Base-by-base conservation (phyloP, 2,329 filamentous ascomycete species). In the Spiromastix sp. region DNA sequence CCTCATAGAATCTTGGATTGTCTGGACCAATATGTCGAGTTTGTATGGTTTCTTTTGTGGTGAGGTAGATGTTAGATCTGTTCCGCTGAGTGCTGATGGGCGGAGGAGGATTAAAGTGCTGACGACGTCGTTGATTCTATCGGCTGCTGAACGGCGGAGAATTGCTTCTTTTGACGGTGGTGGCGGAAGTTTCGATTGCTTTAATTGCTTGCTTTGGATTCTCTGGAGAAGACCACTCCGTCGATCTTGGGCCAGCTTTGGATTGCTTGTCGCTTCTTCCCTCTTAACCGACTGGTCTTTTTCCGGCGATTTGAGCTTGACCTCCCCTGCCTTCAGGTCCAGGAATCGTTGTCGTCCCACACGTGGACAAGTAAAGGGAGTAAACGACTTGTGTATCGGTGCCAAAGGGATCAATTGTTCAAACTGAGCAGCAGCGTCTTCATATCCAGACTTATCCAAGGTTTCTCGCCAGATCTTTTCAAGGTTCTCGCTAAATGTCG, bases 151-250 rank as follows among this genome's bases (percentile, higher is more conserved):
- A 10, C 68, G 70, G 9, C 79, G 77, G 42, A 72, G 63, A 3
- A 82, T 60, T 46, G 77, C 68, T 12, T 65, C 69, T 15, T 70
- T 64, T 1, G 70, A 62, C 0, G 68, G 70, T 1, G 39, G 65
- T 38, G 40, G 60, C 34, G 41, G 61, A 45, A 42, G 63, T 50
- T 53, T 71, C 54, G 53, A 72, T 66, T 61, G 63, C 19, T 48
- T 54, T 22, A 45, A 57, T 46, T 82, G 74, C 63, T 89, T 89
- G 36, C 71, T 67, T 43, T 81, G 78, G 43, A 93, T 73, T 32
- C 82, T 79, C 55, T 87, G 82, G 38, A 91, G 68, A 16, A 93
- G 72, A 35, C 74, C 75, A 63, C 81, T 77, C 33, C 59, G 56
- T 12, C 62, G 60, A 27, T 52, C 51, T 17, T 36, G 45, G 5